Evolutionary conservation across 345 rosid genomes (phyloP), one percentile per base, ranked within the genome.

Genomic region (Eucalyptus sp.): DNA sequence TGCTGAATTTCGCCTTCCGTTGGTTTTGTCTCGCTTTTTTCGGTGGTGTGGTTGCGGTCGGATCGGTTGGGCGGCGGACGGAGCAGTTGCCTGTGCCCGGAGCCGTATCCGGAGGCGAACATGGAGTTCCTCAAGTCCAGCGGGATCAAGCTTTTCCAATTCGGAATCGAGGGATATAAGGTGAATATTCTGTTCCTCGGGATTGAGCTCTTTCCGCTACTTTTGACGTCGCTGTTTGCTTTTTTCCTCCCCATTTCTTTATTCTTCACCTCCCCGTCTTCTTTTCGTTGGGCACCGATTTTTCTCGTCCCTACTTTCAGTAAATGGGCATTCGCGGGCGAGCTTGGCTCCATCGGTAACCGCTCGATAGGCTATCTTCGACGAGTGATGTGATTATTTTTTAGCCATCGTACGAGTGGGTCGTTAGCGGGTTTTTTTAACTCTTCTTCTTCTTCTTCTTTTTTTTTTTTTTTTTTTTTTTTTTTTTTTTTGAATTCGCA

Each of bases 121-220:
- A 89, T 54, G 91, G 96, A 94, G 91, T 98, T 97, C 79, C 95
- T 97, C 25, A 97, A 95, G 93, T 93, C 96, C 88, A 95, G 94
- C 87, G 98, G 95, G 76, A 95, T 98, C 92, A 95, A 86, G 94
- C 97, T 96, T 86, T 95, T 94, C 84, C 98, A 98, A 92, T 97
- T 96, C 89, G 99, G 96, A 68, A 98, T 98, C 92, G 97, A 97
- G 92, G 94, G 98, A 85, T 91, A 93, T 58, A 98, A 98, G 99
- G 99, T 97, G 48, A 33, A 50, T 58, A 52, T 68, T 50, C 51
- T 87, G 80, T 31, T 71, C 50, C 85, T 85, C 13, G 41, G 54
- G 13, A 56, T 89, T 29, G 33, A 15, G 50, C 41, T 31, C 84
- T 49, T 71, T 48, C 66, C 64, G 49, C 43, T 50, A 76, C 88